These are phyloP conservation scores for Arxiozyma telluris DNA, from an alignment of 1,139 yeast genomes.

Conservation along the genomic window DNA sequence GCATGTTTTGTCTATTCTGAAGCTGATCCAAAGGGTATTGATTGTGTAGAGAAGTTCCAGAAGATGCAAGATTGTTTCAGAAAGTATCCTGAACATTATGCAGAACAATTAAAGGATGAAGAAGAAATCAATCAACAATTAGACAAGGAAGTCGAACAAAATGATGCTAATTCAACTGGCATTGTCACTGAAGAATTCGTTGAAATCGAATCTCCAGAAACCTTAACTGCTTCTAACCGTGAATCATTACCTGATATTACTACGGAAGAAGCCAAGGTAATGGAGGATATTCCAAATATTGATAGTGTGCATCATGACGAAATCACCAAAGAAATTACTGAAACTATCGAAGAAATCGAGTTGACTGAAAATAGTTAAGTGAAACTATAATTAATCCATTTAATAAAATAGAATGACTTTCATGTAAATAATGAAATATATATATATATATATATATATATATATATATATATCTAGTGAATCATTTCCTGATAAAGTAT, in stretches of 20 bases:
- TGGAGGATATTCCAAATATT: neutral
- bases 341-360: slow-evolving; percentile 8
- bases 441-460: neutral
- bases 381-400: neutral
- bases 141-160: neutral
- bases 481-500: neutral
- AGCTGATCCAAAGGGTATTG: slow-evolving; percentile 94
- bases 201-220: neutral
- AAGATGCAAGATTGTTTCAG: slow-evolving; percentile 94
- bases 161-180: neutral
- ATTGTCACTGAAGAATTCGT: neutral
- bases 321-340: neutral
- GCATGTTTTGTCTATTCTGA: slow-evolving; percentile 92
- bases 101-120: slow-evolving; percentile 80
- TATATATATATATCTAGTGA: neutral
- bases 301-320: neutral
- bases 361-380: slow-evolving; percentile 8
- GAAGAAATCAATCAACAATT: slow-evolving; percentile 33
- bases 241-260: neutral
- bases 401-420: neutral
- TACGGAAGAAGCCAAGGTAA: neutral
- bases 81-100: slow-evolving; percentile 85
- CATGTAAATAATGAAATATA: slow-evolving; percentile 3
- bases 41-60: slow-evolving; percentile 86
- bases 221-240: neutral